phyloP scores from a whole-genome alignment of 805 yeast genomes.

The Candida stauntonica region DNA sequence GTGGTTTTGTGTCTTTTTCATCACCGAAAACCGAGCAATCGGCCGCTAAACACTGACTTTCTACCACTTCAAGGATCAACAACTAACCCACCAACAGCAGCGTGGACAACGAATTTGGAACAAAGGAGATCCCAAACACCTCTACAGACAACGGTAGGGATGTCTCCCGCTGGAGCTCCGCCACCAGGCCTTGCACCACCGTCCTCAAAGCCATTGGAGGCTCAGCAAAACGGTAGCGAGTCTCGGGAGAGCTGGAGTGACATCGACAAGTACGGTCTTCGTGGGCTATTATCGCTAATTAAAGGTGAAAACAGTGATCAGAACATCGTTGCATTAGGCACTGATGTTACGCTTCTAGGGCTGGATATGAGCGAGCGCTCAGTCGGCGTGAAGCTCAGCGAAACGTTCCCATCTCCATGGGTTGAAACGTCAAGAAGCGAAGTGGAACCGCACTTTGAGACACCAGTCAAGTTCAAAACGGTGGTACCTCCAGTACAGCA shows the following conservation, averaged over 20 bases:
- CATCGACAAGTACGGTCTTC: slow-evolving; percentile 62
- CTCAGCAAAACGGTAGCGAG: not conserved
- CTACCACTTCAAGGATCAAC: not conserved
- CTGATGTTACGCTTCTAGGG: slow-evolving; percentile 65
- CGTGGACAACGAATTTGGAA: slow-evolving; percentile 2
- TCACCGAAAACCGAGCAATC: too few relatives aligned
- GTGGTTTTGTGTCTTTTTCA: too few relatives aligned
- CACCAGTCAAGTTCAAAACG: slow-evolving; percentile 44
- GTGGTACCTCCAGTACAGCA: slow-evolving; percentile 26
- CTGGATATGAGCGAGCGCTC: slow-evolving; percentile 44
- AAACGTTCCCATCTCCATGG: slow-evolving; percentile 90
- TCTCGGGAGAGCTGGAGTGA: slow-evolving; percentile 31
- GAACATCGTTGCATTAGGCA: slow-evolving; percentile 67
- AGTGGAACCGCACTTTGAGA: slow-evolving; percentile 76
- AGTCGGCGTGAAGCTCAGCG: slow-evolving; percentile 42
- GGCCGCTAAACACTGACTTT: not conserved
- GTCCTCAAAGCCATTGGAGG: slow-evolving; percentile 2
- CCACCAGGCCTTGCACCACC: too few relatives aligned
- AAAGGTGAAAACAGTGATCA: slow-evolving; percentile 60
- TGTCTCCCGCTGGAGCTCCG: slow-evolving; percentile 1
- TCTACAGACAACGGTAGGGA: slow-evolving; percentile 1
- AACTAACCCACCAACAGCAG: slow-evolving; percentile 1
- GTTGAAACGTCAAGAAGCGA: slow-evolving; percentile 84
- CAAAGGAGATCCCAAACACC: slow-evolving; percentile 10
- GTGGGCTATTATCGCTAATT: slow-evolving; percentile 56